Evolutionary conservation across 345 rosid species (phyloP), one percentile per base, ranked within the genome.

Genomic region (Euclidium syriacum): DNA sequence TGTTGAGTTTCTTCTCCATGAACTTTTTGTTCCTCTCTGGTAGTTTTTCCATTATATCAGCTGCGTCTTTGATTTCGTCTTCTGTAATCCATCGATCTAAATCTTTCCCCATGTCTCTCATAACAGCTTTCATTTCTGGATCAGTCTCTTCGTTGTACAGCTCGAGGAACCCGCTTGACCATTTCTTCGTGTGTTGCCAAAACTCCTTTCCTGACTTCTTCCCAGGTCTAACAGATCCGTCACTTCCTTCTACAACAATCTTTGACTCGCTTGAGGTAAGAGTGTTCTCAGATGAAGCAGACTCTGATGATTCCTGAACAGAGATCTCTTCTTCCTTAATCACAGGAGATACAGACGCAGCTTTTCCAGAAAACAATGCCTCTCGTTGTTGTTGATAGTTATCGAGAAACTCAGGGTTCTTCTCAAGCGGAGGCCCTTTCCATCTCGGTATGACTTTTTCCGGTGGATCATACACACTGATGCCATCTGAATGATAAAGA

Each of bases 111-210:
- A 91, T 82, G 72, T 85, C 91, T 77, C 76, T 85, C 96, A 88
- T 87, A 40, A 42, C 51, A 38, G 91, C 80, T 80, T 91, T 91
- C 60, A 81, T 76, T 68, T 91, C 96, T 52, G 91, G 91, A 68
- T 91, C 91, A 48, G 77, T 68, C 79, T 88, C 98, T 29, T 90
- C 86, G 67, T 81, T 91, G 65, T 83, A 91, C 60, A 86, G 59
- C 60, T 91, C 96, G 48, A 84, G 53, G 68, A 88, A 91, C 44
- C 85, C 98, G 17, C 80, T 86, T 18, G 98, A 81, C 91, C 95
- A 86, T 80, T 88, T 91, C 85, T 85, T 91, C 2, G 98, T 88
- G 80, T 91, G 95, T 52, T 83, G 80, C 98, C 95, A 88, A 65
- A 48, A 91, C 76, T 91, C 98, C 74, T 84, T 91, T 18, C 95